These are phyloP conservation scores for Esteya vermicola DNA, from an alignment of 2,329 filamentous ascomycete species.

Conservation along the genomic window DNA sequence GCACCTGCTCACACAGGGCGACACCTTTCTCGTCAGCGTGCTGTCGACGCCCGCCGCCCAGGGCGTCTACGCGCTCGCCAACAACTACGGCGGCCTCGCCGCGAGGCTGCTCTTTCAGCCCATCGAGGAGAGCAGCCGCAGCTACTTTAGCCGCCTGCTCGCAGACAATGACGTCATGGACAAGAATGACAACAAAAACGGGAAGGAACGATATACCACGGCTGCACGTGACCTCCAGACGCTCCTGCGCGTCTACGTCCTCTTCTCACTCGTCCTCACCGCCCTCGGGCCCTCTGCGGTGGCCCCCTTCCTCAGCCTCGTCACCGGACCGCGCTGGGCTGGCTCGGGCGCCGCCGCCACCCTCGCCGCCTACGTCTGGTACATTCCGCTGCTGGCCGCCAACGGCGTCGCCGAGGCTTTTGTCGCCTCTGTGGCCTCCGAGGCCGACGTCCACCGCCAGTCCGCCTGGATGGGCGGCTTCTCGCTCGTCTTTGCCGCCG, in stretches of 20 bases:
- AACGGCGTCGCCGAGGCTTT: slow-evolving; percentile 92
- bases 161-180: slow-evolving; percentile 12
- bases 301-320: slow-evolving; percentile 54
- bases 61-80: slow-evolving; percentile 82
- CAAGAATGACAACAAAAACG: background rate
- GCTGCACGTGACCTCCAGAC: slow-evolving; percentile 36
- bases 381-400: slow-evolving; percentile 80
- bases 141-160: slow-evolving; percentile 74
- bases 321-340: slow-evolving; percentile 69
- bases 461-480: slow-evolving; percentile 75
- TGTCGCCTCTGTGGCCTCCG: slow-evolving; percentile 70
- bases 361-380: slow-evolving; percentile 74
- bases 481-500: slow-evolving; percentile 58
- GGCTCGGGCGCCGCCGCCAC: slow-evolving; percentile 45
- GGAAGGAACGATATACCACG: background rate
- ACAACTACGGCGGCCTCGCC: slow-evolving; percentile 84
- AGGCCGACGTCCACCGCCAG: slow-evolving; percentile 61
- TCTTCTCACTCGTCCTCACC: slow-evolving; percentile 56
- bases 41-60: slow-evolving; percentile 69
- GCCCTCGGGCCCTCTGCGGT: slow-evolving; percentile 63
- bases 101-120: slow-evolving; percentile 88
- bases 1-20: slow-evolving; percentile 85
- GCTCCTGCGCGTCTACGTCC: slow-evolving; percentile 57
- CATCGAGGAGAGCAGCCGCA: slow-evolving; percentile 84
- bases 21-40: slow-evolving; percentile 72